Evolutionary conservation across 2,329 filamentous ascomycete species (phyloP).

Genomic region (Pezicula carpinea): DNA sequence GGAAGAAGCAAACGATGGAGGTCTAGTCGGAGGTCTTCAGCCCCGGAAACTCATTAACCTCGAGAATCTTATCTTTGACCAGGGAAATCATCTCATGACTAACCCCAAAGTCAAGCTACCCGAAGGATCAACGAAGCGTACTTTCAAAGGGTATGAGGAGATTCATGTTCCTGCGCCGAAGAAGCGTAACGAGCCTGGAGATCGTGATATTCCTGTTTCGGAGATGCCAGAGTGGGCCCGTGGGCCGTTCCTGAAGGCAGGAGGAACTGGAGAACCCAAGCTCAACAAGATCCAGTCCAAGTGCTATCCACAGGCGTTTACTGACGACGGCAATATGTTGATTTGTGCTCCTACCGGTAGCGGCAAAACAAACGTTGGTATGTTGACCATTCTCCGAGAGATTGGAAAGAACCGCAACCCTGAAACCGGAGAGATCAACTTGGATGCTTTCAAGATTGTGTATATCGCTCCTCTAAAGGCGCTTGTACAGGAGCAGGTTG

Average conservation of each 20-base stretch:
- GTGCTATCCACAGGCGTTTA: constrained; percentile 86
- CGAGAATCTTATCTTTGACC: constrained; percentile 94
- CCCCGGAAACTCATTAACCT: constrained; percentile 87
- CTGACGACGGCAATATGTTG: constrained; percentile 94
- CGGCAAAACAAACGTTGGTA: constrained; percentile 97
- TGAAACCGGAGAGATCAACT: constrained; percentile 84
- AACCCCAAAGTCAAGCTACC: constrained; percentile 92
- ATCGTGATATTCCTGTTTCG: constrained; percentile 76
- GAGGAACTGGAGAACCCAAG: constrained; percentile 67
- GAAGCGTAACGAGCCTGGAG: constrained; percentile 74
- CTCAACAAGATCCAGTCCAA: constrained; percentile 95
- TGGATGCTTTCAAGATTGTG: constrained; percentile 97
- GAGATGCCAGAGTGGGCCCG: constrained; percentile 92
- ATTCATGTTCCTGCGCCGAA: constrained; percentile 95
- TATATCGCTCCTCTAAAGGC: constrained; percentile 97
- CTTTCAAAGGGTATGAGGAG: constrained; percentile 97
- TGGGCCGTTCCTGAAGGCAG: constrained; percentile 55
- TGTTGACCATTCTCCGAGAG: constrained; percentile 93
- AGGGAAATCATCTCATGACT: constrained; percentile 99
- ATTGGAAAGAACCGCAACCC: constrained; percentile 92
- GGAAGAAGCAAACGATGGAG: constrained; percentile 55
- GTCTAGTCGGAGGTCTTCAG: constrained; percentile 75
- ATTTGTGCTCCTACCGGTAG: constrained; percentile 96
- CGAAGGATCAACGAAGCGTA: constrained; percentile 89
- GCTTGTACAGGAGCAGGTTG: constrained; percentile 94